Base-by-base conservation (phyloP, 1,139 yeast genomes). In the Geotrichum aggregatum region DNA sequence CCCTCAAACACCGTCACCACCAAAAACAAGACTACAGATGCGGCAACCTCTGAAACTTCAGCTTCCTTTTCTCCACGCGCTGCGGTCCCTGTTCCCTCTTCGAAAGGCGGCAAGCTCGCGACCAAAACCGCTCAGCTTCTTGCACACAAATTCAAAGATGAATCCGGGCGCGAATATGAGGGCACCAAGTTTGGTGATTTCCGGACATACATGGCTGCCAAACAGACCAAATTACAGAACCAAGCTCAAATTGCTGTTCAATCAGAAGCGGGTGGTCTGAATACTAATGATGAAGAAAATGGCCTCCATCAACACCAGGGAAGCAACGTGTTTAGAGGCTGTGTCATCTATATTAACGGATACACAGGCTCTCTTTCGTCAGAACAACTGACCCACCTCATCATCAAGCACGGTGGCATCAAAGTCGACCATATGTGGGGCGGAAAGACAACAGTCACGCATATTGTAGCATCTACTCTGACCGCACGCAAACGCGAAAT, bases 331-430 rank as follows among this genome's bases (percentile, higher is more conserved):
- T 89, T 92, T 63, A 62, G 69, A 49, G 81, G 77, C 1, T 86
- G 92, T 64, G 69, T 73, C 1, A 75, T 91, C 3, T 82, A 84
- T 64, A 88, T 92, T 21, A 91, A 89, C 63, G 98, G 98, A 0
- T 82, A 84, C 62, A 92, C 98, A 0, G 56, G 56, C 13, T 70
- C 70, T 2, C 97, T 98, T 0, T 81, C 92, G 5, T 76, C 88
- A 14, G 73, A 78, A 47, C 86, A 82, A 58, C 72, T 92, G 28
- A 92, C 87, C 63, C 76, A 83, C 53, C 63, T 87, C 58, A 82
- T 92, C 3, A 79, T 87, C 2, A 62, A 80, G 7, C 78, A 89
- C 66, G 98, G 98, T 0, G 98, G 98, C 0, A 31, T 50, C 11
- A 40, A 44, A 24, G 45, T 51, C 31, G 43, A 54, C 19, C 50